These are phyloP conservation scores for Penicillium odoratum DNA, from an alignment of 495 filamentous ascomycete genomes.

Conservation along the genomic window DNA sequence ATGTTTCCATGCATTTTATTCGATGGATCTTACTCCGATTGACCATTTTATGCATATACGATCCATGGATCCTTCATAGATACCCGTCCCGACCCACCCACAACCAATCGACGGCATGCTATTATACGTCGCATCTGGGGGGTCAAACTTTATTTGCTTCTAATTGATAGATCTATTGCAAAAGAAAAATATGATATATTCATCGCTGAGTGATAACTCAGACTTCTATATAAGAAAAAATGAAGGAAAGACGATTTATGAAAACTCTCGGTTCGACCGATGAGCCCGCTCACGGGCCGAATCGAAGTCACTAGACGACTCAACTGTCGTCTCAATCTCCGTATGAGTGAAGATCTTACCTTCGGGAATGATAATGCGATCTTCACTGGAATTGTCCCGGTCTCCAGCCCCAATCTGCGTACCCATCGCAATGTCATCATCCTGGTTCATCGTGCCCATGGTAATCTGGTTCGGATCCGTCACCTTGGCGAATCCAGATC, in stretches of 20 bases:
- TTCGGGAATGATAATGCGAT: slow-evolving; percentile 38
- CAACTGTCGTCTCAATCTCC: slow-evolving; percentile 40
- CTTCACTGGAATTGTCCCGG: slow-evolving; percentile 29
- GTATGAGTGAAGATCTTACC: slow-evolving; percentile 41
- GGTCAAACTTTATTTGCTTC: no score
- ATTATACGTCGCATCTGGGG: no score
- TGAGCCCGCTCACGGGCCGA: slow-evolving; percentile 21
- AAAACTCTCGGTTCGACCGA: slow-evolving; percentile 13
- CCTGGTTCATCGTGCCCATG: slow-evolving; percentile 19
- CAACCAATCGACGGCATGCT: background rate
- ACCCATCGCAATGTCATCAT: slow-evolving; percentile 19
- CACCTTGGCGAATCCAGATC: slow-evolving; percentile 34
- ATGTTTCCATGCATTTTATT: background rate
- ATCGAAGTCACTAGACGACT: slow-evolving; percentile 22
- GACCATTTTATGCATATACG: background rate
- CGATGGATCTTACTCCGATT: background rate
- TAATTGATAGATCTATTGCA: background rate
- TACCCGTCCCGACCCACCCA: background rate
- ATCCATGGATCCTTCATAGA: slow-evolving; percentile 2
- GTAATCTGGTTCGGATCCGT: slow-evolving; percentile 18
- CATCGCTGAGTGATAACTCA: background rate
- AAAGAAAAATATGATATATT: background rate
- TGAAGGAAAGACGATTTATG: background rate
- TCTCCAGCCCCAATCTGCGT: slow-evolving; percentile 27
- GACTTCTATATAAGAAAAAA: background rate